Evolutionary conservation across 441 rosid species (phyloP).

Genomic region (Aleurites moluccanus): DNA sequence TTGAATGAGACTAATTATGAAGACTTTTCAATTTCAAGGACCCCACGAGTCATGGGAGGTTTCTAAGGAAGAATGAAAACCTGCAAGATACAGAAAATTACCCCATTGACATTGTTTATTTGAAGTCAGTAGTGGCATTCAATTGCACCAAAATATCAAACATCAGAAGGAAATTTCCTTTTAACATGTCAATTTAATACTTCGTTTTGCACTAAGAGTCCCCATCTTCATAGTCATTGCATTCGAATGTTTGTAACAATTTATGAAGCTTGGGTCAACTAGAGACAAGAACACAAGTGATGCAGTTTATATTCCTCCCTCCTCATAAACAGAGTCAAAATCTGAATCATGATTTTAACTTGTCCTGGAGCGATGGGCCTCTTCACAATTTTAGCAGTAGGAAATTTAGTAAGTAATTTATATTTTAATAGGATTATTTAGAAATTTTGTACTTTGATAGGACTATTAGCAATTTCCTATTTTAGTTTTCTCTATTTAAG

Average conservation of each 20-base stretch:
- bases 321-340: no score
- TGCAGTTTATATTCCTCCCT: no score
- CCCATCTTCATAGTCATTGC: not conserved
- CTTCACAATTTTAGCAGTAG: no score
- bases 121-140: not conserved
- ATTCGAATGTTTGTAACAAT: not conserved
- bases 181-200: not conserved
- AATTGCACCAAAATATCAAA: not conserved
- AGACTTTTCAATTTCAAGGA: not conserved
- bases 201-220: not conserved
- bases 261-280: not conserved
- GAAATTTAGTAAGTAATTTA: no score
- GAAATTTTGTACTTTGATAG: no score
- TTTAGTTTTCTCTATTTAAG: no score
- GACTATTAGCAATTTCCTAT: no score
- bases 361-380: no score
- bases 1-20: not conserved
- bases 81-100: not conserved
- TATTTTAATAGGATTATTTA: no score
- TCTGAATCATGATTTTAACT: no score
- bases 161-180: not conserved
- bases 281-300: not conserved
- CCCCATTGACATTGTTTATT: not conserved
- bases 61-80: slow-evolving; percentile 1
- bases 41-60: not conserved